Base-by-base conservation (phyloP, 2,329 filamentous ascomycete genomes). In the Cercospora sp. region DNA sequence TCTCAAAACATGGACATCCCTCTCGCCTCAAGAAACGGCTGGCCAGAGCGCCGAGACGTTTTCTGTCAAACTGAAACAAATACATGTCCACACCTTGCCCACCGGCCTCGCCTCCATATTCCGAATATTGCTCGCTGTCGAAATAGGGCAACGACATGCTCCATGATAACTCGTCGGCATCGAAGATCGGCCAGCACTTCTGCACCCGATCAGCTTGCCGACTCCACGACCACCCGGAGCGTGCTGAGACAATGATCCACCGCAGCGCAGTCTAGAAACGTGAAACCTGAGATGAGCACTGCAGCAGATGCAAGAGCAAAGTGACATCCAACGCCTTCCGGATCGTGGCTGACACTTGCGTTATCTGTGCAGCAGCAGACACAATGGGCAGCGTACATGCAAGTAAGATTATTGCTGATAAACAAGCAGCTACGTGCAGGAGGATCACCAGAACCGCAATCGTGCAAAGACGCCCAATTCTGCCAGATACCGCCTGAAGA, bases 31-130 rank as follows among this genome's bases (percentile, higher is more conserved):
- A 8, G 49, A 53, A 53, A 28, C 49, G 49, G 49, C 49, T 28
- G 49, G 49, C 21, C 49, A 53, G 49, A 26, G 49, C 32, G 32
- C 55, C 55, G 55, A 34, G 30, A 59, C 55, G 55, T 59, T 59
- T 24, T 16, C 55, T 59, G 55, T 59, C 30, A 34, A 59, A 21
- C 55, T 59, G 55, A 59, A 37, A 59, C 55, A 59, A 40, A 10
- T 24, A 18, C 28, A 24, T 24, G 32, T 18, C 55, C 28, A 59
- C 55, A 59, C 30, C 55, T 59, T 18, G 55, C 55, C 53, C 24
- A 28, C 53, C 53, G 24, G 53, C 5, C 55, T 59, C 30, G 28
- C 55, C 28, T 37, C 55, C 16, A 18, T 34, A 28, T 32, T 7
- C 55, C 30, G 55, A 21, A 34, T 10, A 59, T 32, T 37, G 32